Evolutionary conservation across 805 yeast species (phyloP).

Genomic region (Ogataea salicorniae): DNA sequence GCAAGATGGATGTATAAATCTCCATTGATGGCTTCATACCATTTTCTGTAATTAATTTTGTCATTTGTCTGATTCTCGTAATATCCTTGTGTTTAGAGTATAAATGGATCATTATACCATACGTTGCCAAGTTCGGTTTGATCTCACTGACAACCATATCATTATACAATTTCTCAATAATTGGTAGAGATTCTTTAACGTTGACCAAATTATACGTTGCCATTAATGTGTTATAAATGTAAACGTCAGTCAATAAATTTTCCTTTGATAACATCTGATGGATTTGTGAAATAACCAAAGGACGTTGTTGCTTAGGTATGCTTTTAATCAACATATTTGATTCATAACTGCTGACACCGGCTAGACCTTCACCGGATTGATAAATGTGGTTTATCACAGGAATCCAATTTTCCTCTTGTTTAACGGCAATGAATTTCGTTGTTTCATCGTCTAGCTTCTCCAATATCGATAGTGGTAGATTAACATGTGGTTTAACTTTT

Average conservation of each 20-base stretch:
- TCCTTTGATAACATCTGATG: constrained; percentile 36
- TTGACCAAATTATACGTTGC: constrained; percentile 21
- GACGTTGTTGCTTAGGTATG: constrained; percentile 38
- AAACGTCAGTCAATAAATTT: constrained; percentile 26
- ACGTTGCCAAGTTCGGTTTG: constrained; percentile 35
- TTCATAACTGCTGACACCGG: constrained; percentile 29
- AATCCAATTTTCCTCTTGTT: constrained; percentile 41
- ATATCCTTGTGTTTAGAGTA: constrained; percentile 39
- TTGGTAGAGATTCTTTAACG: constrained; percentile 14
- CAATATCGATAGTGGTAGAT: constrained; percentile 34
- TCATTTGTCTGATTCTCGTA: constrained; percentile 33
- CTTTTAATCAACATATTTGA: constrained; percentile 32
- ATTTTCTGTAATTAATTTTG: constrained; percentile 34
- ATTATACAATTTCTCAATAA: constrained; percentile 32
- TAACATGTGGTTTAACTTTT: constrained; percentile 16
- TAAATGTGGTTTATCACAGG: constrained; percentile 36
- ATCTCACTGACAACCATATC: constrained; percentile 24
- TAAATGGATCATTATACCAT: constrained; percentile 40
- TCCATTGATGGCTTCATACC: constrained; percentile 39
- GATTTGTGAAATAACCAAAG: constrained; percentile 30
- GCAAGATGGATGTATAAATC: constrained; percentile 53
- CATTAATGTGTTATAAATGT: constrained; percentile 35
- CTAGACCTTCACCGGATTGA: constrained; percentile 32
- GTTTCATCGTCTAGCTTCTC: constrained; percentile 36
- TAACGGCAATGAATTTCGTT: constrained; percentile 34